Evolutionary conservation across 805 yeast genomes (phyloP).

Genomic region (Wickerhamiella musiphila): DNA sequence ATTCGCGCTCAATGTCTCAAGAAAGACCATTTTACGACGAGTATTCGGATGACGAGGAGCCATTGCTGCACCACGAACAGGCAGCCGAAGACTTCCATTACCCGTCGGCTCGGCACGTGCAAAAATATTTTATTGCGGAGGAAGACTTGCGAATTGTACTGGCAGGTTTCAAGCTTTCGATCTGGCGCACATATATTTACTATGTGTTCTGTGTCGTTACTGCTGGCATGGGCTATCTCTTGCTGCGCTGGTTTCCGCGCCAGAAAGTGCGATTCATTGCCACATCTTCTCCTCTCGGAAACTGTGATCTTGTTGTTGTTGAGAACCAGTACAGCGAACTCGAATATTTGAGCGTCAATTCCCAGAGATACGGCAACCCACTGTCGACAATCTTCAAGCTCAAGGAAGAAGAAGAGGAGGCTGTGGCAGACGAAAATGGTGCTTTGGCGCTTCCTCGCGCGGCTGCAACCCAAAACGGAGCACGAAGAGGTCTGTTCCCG

Average conservation of each 20-base stretch:
- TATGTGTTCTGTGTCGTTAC: conserved; percentile 39
- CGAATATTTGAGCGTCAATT: conserved; percentile 36
- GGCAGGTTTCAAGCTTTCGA: conserved; percentile 63
- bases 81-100: conserved; percentile 12
- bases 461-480: not conserved
- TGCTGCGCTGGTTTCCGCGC: conserved; percentile 75
- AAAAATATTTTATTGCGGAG: conserved; percentile 82
- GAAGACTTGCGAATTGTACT: conserved; percentile 90
- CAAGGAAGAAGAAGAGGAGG: conserved; percentile 5
- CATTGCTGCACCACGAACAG: not conserved
- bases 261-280: conserved; percentile 33
- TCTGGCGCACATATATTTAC: conserved; percentile 30
- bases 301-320: conserved; percentile 80
- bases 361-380: conserved; percentile 50
- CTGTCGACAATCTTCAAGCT: conserved; percentile 45
- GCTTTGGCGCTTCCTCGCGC: not conserved
- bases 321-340: conserved; percentile 91
- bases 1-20: not conserved
- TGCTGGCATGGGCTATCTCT: conserved; percentile 53
- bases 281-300: conserved; percentile 41
- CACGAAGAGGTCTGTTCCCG: conserved; percentile 2
- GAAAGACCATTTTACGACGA: conserved; percentile 1
- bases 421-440: too few species aligned
- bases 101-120: conserved; percentile 25
- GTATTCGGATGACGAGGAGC: conserved; percentile 2